Evolutionary conservation across 257 asterid genomes (phyloP).

Genomic region (Gentiana dahurica): DNA sequence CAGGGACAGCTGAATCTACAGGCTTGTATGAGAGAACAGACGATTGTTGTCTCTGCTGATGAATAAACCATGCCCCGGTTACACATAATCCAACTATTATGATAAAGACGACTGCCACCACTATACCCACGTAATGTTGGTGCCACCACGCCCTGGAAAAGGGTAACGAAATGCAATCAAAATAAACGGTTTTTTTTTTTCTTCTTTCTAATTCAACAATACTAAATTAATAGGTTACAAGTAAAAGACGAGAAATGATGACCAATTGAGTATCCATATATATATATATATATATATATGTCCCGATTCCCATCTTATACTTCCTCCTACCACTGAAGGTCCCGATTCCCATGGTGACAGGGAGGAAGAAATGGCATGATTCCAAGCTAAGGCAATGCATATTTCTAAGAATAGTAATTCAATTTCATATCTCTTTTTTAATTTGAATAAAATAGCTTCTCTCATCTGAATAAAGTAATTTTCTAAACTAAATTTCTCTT

Average conservation of each 20-base stretch:
- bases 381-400: background rate
- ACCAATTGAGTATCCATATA: too few species aligned
- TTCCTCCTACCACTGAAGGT: too few species aligned
- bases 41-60: constrained; percentile 41
- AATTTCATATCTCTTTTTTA: background rate
- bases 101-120: background rate
- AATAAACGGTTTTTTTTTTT: background rate
- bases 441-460: too few species aligned
- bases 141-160: constrained; percentile 9
- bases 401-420: background rate
- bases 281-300: too few species aligned
- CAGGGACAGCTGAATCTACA: constrained; percentile 57
- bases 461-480: too few species aligned
- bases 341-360: too few species aligned
- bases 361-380: background rate
- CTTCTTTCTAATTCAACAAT: background rate
- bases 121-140: constrained; percentile 1
- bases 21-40: constrained; percentile 55
- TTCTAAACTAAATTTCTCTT: too few species aligned
- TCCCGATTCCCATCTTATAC: too few species aligned
- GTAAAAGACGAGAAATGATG: too few species aligned
- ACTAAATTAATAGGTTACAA: too few species aligned
- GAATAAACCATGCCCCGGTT: constrained; percentile 51
- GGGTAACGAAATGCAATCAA: background rate
- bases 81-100: constrained; percentile 41